Percentiles rank a stretch among this genome's conserved stretches.
Conservation (phyloP, 1,284 basidiomycete species). For the Mycena sp. region DNA sequence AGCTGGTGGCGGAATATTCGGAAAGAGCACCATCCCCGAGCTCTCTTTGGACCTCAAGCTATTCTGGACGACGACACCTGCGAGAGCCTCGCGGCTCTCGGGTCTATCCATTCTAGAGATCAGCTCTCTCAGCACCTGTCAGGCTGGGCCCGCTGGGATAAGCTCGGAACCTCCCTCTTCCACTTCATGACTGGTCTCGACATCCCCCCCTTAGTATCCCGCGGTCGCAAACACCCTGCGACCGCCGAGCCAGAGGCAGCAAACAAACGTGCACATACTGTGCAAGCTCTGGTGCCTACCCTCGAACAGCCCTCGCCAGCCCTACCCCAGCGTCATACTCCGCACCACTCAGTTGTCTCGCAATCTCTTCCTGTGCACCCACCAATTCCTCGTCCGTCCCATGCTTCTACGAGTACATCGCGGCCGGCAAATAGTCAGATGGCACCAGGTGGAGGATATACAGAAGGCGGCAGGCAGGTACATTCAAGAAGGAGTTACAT, state of each 20-base stretch:
- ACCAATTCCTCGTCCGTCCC: no score
- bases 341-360: no score
- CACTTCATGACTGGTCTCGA: not conserved
- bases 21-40: not conserved
- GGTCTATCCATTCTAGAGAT: not conserved
- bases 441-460: no score
- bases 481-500: no score
- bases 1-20: not conserved
- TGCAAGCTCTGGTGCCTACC: no score
- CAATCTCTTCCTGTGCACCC: no score
- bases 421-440: no score
- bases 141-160: not conserved
- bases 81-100: not conserved
- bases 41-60: not conserved
- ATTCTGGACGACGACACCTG: constrained; percentile 11
- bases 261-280: no score
- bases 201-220: not conserved
- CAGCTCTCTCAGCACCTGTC: not conserved
- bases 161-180: not conserved
- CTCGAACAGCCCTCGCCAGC: no score
- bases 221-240: not conserved
- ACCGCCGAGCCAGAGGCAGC: not conserved
- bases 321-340: no score
- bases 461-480: no score
- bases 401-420: no score